Evolutionary conservation across 306 rosid species (phyloP), one percentile per base, ranked within the genome.

Genomic region (Vicia faba): DNA sequence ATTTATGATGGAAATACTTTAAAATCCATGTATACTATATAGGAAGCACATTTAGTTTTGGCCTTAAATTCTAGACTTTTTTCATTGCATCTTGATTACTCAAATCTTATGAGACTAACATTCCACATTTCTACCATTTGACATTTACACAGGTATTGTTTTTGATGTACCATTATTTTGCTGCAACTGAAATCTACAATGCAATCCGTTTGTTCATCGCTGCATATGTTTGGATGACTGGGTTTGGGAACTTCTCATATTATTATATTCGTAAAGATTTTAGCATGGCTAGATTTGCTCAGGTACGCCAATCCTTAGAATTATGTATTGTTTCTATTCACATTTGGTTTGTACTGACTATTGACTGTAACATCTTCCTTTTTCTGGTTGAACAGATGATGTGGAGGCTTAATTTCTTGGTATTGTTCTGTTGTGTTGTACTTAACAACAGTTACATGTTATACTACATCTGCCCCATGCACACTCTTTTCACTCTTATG

Each of bases 351-450:
- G 46, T 56, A 36, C 68, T 74, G 45, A 66, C 50, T 56, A 36
- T 64, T 74, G 45, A 66, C 50, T 54, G 65, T 15, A 15, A 61
- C 46, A 18, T 62, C 71, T 70, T 74, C 11, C 46, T 54, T 41
- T 44, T 51, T 79, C 35, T 83, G 57, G 75, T 64, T 68, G 84
- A 64, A 78, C 92, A 93, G 99, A 90, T 93, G 99, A 93, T 93
- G 99, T 93, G 99, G 99, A 84, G 99, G 80, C 96, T 93, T 73
- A 93, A 93, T 79, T 93, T 90, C 86, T 86, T 90, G 80, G 97
- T 93, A 65, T 16, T 90, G 19, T 83, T 88, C 78, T 76, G 85
- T 70, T 93, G 97, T 77, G 9, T 93, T 55, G 82, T 90, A 69
- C 99, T 93, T 26, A 71, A 90, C 86, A 93, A 93, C 84, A 93